Conservation (phyloP, 257 asterid genomes). For the Capsicum baccatum region DNA sequence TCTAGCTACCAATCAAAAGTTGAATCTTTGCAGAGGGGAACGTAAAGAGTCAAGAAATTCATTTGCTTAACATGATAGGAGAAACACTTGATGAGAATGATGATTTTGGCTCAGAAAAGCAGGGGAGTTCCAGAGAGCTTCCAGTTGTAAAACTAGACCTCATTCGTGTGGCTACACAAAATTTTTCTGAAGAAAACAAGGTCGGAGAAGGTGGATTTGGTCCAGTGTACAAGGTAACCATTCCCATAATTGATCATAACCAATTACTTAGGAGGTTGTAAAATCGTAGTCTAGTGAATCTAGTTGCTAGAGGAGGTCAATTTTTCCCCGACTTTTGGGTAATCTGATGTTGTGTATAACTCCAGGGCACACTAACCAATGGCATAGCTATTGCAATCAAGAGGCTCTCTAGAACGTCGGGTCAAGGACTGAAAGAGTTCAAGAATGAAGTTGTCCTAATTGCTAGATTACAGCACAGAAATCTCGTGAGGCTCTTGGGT, state of each 20-base stretch:
- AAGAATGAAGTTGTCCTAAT: conserved; percentile 29
- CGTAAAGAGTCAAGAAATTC: neutral
- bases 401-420: conserved; percentile 14
- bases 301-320: neutral
- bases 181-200: conserved; percentile 17
- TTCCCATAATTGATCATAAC: neutral
- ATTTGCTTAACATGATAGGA: neutral
- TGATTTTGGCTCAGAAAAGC: neutral
- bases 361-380: conserved; percentile 16
- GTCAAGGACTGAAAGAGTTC: conserved; percentile 28
- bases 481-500: conserved; percentile 28
- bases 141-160: conserved; percentile 16
- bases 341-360: neutral
- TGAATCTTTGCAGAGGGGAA: conserved; percentile 12
- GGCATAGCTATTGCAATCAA: conserved; percentile 25
- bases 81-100: conserved; percentile 2
- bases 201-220: conserved; percentile 33
- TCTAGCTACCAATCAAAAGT: neutral
- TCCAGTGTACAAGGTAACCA: conserved; percentile 24
- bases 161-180: neutral
- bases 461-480: conserved; percentile 26
- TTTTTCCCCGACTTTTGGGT: neutral
- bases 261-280: no score
- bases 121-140: neutral
- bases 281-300: neutral